Percentiles rank a stretch among this genome's conserved stretches.
phyloP scores from a whole-genome alignment of 495 filamentous ascomycete species.

The Neurospora cerealis region DNA sequence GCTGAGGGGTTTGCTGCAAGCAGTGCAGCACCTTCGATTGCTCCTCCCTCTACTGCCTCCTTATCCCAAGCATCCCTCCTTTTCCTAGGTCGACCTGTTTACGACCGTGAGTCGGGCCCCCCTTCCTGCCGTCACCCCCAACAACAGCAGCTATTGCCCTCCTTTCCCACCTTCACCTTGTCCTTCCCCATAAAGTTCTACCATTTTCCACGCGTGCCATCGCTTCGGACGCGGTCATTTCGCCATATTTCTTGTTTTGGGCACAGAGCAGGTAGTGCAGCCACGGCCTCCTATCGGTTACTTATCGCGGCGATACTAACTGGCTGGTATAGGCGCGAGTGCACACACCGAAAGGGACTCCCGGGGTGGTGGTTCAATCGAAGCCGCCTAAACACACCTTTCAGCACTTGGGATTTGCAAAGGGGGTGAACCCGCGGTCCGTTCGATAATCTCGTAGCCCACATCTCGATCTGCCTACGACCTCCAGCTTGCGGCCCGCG shows the following conservation, averaged over 20 bases:
- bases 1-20: not conserved
- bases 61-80: not conserved
- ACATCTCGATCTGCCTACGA: not conserved
- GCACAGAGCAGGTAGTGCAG: conserved; percentile 11
- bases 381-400: not conserved
- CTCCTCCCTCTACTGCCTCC: not conserved
- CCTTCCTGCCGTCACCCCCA: conserved; percentile 16
- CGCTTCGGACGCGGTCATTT: conserved; percentile 13
- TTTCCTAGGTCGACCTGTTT: not conserved
- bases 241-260: conserved; percentile 9
- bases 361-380: conserved; percentile 9
- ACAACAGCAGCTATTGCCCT: conserved; percentile 6
- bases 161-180: conserved; percentile 6
- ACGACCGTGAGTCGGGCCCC: conserved; percentile 8
- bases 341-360: not conserved
- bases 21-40: not conserved
- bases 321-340: conserved; percentile 17
- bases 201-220: conserved; percentile 10
- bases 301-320: conserved; percentile 20
- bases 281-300: not conserved
- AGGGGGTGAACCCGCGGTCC: conserved; percentile 16
- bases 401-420: not conserved
- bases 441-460: not conserved
- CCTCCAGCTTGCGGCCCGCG: not conserved
- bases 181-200: conserved; percentile 4